phyloP scores from a whole-genome alignment of 2,329 filamentous ascomycete species.

The Cladobotryum protrusum region DNA sequence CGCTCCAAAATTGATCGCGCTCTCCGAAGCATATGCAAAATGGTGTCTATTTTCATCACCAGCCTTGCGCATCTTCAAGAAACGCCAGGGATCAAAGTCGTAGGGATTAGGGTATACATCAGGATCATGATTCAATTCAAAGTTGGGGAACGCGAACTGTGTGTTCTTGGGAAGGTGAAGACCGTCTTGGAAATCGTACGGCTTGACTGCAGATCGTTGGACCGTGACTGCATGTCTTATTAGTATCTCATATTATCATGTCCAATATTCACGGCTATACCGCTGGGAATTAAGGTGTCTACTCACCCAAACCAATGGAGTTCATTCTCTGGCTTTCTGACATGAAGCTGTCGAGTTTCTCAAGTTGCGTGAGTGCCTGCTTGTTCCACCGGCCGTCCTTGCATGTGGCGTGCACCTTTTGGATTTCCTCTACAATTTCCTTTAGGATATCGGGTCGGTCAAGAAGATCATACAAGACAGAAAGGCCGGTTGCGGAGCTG shows the following conservation, averaged over 20 bases:
- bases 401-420: not conserved
- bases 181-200: not conserved
- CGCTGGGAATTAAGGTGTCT: not conserved
- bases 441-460: not conserved
- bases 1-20: not conserved
- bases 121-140: constrained; percentile 1
- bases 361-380: not conserved
- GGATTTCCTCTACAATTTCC: not conserved
- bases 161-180: not conserved
- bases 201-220: not conserved
- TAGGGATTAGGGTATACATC: not conserved
- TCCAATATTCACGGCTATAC: too few relatives aligned
- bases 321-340: not conserved
- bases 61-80: not conserved
- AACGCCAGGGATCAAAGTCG: not conserved
- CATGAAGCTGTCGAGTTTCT: constrained; percentile 1
- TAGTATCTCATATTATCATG: too few relatives aligned
- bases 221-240: not conserved
- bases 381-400: not conserved
- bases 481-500: not conserved
- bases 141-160: not conserved
- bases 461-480: not conserved
- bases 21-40: not conserved
- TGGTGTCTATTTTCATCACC: not conserved
- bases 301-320: not conserved